A percentile compares a stretch with the other conserved stretches of the same genome.
Conservation (phyloP, 352 stramenopile genomes). For the Globisporangium parvum region DNA sequence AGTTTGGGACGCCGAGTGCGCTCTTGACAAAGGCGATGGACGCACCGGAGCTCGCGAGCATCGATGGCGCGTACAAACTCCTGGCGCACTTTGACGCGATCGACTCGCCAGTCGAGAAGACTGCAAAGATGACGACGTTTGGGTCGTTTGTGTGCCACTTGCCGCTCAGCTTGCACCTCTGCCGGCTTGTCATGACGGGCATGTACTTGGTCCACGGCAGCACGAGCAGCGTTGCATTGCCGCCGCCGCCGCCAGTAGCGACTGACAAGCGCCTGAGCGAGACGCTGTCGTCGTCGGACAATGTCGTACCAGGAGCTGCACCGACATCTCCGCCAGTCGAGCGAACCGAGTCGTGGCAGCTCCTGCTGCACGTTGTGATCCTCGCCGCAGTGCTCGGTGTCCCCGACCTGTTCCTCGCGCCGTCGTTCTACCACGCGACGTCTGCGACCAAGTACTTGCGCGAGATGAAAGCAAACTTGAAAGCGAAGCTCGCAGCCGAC, state of each 20-base stretch:
- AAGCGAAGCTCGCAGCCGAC: slow-evolving; percentile 64
- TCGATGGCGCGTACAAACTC: slow-evolving; percentile 74
- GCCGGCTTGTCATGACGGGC: slow-evolving; percentile 64
- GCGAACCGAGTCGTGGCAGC: slow-evolving; percentile 22
- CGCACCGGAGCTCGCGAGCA: slow-evolving; percentile 56
- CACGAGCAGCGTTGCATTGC: slow-evolving; percentile 14
- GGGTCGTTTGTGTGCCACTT: slow-evolving; percentile 75
- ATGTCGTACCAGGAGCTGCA: no score
- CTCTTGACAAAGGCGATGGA: slow-evolving; percentile 66
- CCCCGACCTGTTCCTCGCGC: slow-evolving; percentile 68
- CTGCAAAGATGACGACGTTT: slow-evolving; percentile 64
- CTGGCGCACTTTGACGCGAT: slow-evolving; percentile 67
- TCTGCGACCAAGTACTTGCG: slow-evolving; percentile 57
- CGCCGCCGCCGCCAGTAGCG: background rate
- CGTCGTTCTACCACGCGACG: slow-evolving; percentile 71
- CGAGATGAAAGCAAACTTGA: slow-evolving; percentile 73
- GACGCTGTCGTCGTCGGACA: background rate
- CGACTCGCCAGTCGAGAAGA: slow-evolving; percentile 42
- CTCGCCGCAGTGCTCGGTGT: slow-evolving; percentile 58
- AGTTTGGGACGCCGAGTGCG: slow-evolving; percentile 65
- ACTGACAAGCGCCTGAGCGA: background rate
- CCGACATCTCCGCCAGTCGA: background rate
- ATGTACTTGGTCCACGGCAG: slow-evolving; percentile 24
- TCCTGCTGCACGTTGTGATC: slow-evolving; percentile 58
- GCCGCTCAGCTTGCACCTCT: slow-evolving; percentile 70